These are phyloP conservation scores for Raphanus sativus DNA, from an alignment of 345 rosid genomes.

Conservation along the genomic window DNA sequence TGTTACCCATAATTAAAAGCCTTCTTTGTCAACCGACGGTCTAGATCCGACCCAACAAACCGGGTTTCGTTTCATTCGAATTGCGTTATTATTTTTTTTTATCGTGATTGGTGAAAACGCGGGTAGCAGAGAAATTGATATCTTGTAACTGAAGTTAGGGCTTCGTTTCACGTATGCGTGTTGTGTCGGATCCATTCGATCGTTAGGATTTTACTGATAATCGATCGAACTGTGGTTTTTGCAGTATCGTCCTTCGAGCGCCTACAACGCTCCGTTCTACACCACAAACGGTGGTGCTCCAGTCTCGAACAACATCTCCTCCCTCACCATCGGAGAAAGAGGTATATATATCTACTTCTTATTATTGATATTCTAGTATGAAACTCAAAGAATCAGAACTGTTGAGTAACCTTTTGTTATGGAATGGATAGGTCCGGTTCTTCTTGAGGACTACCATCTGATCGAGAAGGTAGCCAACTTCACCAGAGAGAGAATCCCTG, in stretches of 20 bases:
- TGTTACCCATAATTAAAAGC: neutral
- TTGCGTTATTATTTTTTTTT: neutral
- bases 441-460: conserved; percentile 96
- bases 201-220: neutral
- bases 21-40: neutral
- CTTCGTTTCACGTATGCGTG: neutral
- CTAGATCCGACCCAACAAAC: neutral
- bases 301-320: conserved; percentile 74
- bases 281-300: conserved; percentile 88
- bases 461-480: conserved; percentile 91
- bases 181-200: neutral
- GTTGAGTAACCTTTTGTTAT: neutral
- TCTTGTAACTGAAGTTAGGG: neutral
- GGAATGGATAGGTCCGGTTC: conserved; percentile 72
- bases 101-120: neutral
- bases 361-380: neutral
- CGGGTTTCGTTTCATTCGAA: neutral
- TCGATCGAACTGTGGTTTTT: conserved; percentile 5
- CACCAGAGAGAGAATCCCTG: conserved; percentile 92
- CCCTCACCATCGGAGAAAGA: conserved; percentile 78
- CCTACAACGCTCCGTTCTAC: conserved; percentile 60
- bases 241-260: conserved; percentile 65
- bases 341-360: conserved; percentile 42
- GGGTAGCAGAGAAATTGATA: neutral
- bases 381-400: too few relatives aligned